Evolutionary conservation across 345 rosid genomes (phyloP), one percentile per base, ranked within the genome.

Genomic region (Acer yangbiense): DNA sequence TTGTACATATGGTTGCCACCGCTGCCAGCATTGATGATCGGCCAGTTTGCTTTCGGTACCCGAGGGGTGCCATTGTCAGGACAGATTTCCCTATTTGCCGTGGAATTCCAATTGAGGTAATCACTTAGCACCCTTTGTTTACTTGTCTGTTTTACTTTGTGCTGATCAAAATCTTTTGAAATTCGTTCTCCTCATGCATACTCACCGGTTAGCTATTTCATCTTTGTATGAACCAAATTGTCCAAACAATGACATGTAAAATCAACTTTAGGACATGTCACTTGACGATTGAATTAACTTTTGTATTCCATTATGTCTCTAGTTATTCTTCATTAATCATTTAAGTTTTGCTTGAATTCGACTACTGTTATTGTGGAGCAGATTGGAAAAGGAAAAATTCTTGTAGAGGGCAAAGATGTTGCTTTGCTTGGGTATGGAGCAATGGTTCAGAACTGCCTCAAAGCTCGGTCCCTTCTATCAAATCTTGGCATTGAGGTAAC

Each of bases 401-500:
- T 93, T 7, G 83, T 87, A 43, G 91, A 92, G 81, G 98, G 98
- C 69, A 85, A 89, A 90, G 89, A 90, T 67, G 91, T 93, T 80
- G 98, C 95, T 70, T 86, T 95, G 75, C 94, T 95, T 69, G 98
- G 98, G 32, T 95, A 92, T 71, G 98, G 98, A 39, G 89, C 92
- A 54, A 93, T 92, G 98, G 97, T 95, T 83, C 97, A 89, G 83
- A 95, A 95, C 78, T 95, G 98, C 83, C 83, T 92, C 43, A 92
- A 89, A 85, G 98, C 98, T 69, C 88, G 81, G 60, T 80, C 91
- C 69, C 98, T 95, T 71, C 97, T 95, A 74, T 88, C 89, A 2
- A 88, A 87, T 80, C 95, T 90, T 43, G 98, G 95, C n/a, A 79
- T 93, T 63, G 88, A 89, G 77, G 95, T 90, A 78, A 95, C 97